These are phyloP conservation scores for Aspergillus diversus DNA, from an alignment of 495 filamentous ascomycete genomes.

Conservation along the genomic window DNA sequence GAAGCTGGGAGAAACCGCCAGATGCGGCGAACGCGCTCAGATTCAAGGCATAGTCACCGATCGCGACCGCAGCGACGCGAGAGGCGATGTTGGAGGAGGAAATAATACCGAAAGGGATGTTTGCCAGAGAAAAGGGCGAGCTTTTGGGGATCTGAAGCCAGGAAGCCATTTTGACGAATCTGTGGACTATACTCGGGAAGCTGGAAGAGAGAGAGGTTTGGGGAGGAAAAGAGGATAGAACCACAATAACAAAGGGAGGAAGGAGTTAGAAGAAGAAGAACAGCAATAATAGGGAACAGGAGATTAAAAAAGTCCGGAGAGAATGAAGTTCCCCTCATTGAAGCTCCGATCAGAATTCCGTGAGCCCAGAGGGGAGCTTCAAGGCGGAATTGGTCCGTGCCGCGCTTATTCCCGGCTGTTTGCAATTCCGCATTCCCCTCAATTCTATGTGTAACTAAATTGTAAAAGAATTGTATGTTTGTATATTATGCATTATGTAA, in stretches of 20 bases:
- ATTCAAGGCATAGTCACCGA: constrained; percentile 78
- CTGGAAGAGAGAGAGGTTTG: not conserved
- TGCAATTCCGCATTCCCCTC: too few species aligned
- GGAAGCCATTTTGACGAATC: constrained; percentile 51
- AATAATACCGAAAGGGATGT: constrained; percentile 94
- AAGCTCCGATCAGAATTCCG: too few species aligned
- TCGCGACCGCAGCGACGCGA: constrained; percentile 73
- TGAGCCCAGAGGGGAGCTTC: too few species aligned
- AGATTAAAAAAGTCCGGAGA: too few species aligned
- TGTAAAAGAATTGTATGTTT: too few species aligned
- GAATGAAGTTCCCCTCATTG: too few species aligned
- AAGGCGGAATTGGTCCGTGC: too few species aligned
- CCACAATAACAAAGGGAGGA: not conserved
- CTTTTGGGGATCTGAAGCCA: constrained; percentile 68
- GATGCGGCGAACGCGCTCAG: constrained; percentile 64
- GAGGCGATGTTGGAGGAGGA: constrained; percentile 54
- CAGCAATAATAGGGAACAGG: too few species aligned
- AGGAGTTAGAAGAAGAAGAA: not conserved
- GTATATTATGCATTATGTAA: too few species aligned
- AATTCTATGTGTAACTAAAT: too few species aligned
- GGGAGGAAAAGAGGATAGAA: not conserved
- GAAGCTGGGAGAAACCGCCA: constrained; percentile 63
- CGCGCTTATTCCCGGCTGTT: too few species aligned
- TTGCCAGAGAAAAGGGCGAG: constrained; percentile 81
- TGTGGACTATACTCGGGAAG: not conserved